Evolutionary conservation across 148 eudicot genomes (phyloP), one percentile per base, ranked within the genome.

Genomic region (Mesembryanthemum crystallinum): DNA sequence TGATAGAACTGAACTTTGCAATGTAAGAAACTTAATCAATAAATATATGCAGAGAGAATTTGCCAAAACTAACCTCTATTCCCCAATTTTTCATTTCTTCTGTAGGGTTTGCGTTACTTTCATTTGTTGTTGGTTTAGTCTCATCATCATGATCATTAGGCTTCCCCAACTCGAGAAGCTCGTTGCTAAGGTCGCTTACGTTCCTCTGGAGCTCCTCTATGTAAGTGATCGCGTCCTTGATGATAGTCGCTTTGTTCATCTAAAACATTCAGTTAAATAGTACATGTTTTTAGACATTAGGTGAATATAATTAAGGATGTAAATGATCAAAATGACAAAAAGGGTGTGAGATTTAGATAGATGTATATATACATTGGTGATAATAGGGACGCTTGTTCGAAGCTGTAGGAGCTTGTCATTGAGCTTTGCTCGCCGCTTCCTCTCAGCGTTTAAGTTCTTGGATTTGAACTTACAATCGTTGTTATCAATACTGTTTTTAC

Each of bases 201-300:
- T 78, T 54, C 32, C 51, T 75, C 59, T 88, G 71, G 20, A 95
- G 90, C 88, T 86, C 83, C 76, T 86, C 81, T 45, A 95, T 88
- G 85, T 90, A 95, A 5, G 85, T 75, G 62, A 89, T 88, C 24
- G 99, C 97, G 78, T 94, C 98, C 1, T 76, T 84, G 24, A 92
- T 81, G 25, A 92, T 94, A 14, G 86, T 86, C 8, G 84, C 92
- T 75, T 92, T 94, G 23, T 78, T 94, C 96, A 94, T 90, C 97
- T 94, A 79, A n/a, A n/a, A n/a, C n/a, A n/a, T n/a, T n/a, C n/a
- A n/a, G n/a, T n/a, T n/a, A n/a, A n/a, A n/a, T n/a, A n/a, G n/a
- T 21, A 14, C 33, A 17, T 57, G 33, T 29, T 33, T 45, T 11
- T 52, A 51, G 49, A 30, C 21, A 63, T 33, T 45, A 23, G 66